Evolutionary conservation across 2,329 filamentous ascomycete species (phyloP).

Genomic region (Sporothrix humicola): DNA sequence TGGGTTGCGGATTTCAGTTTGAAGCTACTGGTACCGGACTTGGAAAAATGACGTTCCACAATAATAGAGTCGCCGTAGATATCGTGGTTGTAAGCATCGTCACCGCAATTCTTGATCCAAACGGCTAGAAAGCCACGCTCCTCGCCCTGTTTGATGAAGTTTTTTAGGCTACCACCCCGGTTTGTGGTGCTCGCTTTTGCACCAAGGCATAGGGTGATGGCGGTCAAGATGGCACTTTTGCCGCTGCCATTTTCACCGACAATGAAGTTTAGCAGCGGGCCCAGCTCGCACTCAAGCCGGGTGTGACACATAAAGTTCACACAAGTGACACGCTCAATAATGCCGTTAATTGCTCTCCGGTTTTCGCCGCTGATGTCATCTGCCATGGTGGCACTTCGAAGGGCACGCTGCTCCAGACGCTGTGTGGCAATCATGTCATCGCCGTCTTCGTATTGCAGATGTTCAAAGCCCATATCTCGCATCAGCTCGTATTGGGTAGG

Average conservation of each 20-base stretch:
- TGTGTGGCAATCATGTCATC: conserved; percentile 71
- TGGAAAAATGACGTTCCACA: conserved; percentile 88
- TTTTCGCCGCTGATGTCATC: conserved; percentile 62
- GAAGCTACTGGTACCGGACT: conserved; percentile 76
- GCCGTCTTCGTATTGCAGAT: conserved; percentile 60
- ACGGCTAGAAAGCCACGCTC: conserved; percentile 79
- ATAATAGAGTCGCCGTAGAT: conserved; percentile 84
- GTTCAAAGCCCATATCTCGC: conserved; percentile 64
- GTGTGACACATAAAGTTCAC: conserved; percentile 97
- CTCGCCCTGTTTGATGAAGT: conserved; percentile 84
- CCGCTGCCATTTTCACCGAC: conserved; percentile 97
- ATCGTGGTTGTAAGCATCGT: conserved; percentile 81
- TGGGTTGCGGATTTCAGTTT: conserved; percentile 79
- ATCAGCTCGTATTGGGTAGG: conserved; percentile 65
- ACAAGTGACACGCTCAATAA: conserved; percentile 85
- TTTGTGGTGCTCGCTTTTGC: conserved; percentile 94
- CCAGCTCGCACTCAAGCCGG: conserved; percentile 80
- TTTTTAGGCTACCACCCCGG: conserved; percentile 85
- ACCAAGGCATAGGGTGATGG: conserved; percentile 90
- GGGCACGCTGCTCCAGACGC: conserved; percentile 57
- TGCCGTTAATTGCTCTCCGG: conserved; percentile 77
- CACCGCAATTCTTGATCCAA: conserved; percentile 87
- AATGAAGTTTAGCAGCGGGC: conserved; percentile 96
- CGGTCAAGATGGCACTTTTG: conserved; percentile 94
- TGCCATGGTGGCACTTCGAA: conserved; percentile 36